Evolutionary conservation across 2,329 filamentous ascomycete species (phyloP).

Genomic region (Colletotrichum somersetense): DNA sequence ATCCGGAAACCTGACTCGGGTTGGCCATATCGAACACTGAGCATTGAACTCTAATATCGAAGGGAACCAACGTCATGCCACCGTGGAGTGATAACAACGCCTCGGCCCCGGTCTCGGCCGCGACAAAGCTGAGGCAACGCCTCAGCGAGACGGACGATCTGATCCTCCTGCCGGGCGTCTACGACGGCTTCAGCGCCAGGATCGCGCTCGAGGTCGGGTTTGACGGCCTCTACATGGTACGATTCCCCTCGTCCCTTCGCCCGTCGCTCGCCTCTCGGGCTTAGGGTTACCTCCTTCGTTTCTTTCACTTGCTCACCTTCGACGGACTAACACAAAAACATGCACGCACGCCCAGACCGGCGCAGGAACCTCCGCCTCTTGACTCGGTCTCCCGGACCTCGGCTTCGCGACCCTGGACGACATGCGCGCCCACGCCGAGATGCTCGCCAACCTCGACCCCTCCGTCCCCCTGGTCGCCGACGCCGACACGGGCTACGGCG

Average conservation of each 20-base stretch:
- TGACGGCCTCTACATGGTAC: slow-evolving; percentile 76
- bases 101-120: slow-evolving; percentile 38
- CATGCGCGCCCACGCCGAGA: slow-evolving; percentile 73
- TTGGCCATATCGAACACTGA: too few relatives aligned
- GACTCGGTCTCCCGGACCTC: slow-evolving; percentile 73
- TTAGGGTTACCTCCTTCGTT: neutral
- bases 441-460: slow-evolving; percentile 72
- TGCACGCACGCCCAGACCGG: slow-evolving; percentile 61
- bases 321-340: neutral
- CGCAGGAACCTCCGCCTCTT: slow-evolving; percentile 71
- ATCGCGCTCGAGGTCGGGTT: slow-evolving; percentile 74
- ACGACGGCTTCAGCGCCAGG: slow-evolving; percentile 75
- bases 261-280: neutral
- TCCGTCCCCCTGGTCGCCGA: slow-evolving; percentile 71
- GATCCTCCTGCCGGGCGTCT: slow-evolving; percentile 74
- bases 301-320: neutral
- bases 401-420: slow-evolving; percentile 72
- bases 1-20: neutral
- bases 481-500: slow-evolving; percentile 70
- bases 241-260: slow-evolving; percentile 36
- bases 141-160: slow-evolving; percentile 55
- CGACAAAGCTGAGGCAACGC: slow-evolving; percentile 55
- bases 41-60: neutral
- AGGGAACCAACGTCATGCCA: slow-evolving; percentile 1
- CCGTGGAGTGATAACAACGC: slow-evolving; percentile 19